Conservation (phyloP, 768 basidiomycete species). For the Leucosporidium yakuticum region DNA sequence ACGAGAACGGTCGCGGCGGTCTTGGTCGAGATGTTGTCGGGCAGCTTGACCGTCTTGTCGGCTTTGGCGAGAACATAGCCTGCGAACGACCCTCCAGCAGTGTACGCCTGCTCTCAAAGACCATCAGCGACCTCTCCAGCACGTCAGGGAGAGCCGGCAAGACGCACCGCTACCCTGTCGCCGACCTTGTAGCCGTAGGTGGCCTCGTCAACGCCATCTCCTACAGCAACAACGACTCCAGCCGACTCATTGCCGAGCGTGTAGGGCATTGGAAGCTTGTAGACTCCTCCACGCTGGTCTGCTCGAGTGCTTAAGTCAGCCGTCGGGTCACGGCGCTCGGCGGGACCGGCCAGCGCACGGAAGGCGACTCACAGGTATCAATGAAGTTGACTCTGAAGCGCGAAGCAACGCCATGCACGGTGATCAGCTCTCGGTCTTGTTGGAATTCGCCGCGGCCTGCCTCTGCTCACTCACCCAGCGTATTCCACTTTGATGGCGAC, state of each 20-base stretch:
- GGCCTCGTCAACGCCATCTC: constrained; percentile 58
- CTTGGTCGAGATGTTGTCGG: constrained; percentile 45
- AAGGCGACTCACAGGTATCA: constrained; percentile 35
- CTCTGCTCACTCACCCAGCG: constrained; percentile 43
- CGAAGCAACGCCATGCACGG: constrained; percentile 20
- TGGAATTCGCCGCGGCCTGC: not conserved
- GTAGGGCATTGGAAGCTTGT: constrained; percentile 44
- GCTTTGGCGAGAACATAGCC: constrained; percentile 63
- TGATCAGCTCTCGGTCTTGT: constrained; percentile 19
- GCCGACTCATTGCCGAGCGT: constrained; percentile 71
- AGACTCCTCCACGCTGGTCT: constrained; percentile 61
- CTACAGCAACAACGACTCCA: constrained; percentile 66
- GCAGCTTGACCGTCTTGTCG: constrained; percentile 61
- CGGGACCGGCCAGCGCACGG: not conserved
- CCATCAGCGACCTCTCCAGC: not conserved
- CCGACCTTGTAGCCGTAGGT: constrained; percentile 64
- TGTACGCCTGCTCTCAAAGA: constrained; percentile 27
- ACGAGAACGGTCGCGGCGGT: constrained; percentile 61
- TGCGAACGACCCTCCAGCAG: constrained; percentile 50
- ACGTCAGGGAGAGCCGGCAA: not conserved
- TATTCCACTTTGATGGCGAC: constrained; percentile 62
- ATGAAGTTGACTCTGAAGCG: constrained; percentile 66
- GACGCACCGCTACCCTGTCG: constrained; percentile 59
- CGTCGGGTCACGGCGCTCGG: not conserved
- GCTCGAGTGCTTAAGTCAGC: constrained; percentile 51